Conservation (phyloP, 2,329 filamentous ascomycete species). For the Fusarium nelsonii region DNA sequence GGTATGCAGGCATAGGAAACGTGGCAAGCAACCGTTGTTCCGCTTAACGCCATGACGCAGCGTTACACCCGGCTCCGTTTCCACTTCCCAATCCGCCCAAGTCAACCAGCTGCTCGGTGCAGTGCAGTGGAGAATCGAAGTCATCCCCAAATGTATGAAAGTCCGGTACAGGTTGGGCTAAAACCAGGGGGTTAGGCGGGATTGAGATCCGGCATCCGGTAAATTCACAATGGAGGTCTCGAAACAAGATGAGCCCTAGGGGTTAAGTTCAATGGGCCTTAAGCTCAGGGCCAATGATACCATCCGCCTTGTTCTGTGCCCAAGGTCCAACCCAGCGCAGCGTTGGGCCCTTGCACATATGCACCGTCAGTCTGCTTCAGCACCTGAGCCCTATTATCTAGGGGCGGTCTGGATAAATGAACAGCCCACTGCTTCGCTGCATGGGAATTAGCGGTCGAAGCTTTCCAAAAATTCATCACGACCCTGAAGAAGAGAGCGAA, state of each 20-base stretch:
- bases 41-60: slow-evolving; percentile 38
- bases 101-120: slow-evolving; percentile 47
- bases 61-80: slow-evolving; percentile 31
- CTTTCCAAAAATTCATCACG: not conserved
- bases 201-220: slow-evolving; percentile 44
- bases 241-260: slow-evolving; percentile 8
- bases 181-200: slow-evolving; percentile 29
- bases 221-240: slow-evolving; percentile 17
- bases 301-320: slow-evolving; percentile 36
- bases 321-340: not conserved
- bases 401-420: not conserved
- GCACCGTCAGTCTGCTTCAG: not conserved
- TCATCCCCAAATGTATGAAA: not conserved
- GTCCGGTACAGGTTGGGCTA: not conserved
- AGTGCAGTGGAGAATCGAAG: slow-evolving; percentile 32
- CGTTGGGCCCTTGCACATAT: slow-evolving; percentile 6
- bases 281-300: slow-evolving; percentile 28
- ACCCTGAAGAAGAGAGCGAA: not conserved
- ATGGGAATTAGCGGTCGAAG: slow-evolving; percentile 14
- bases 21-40: slow-evolving; percentile 30
- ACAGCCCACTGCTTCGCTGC: not conserved
- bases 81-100: slow-evolving; percentile 42
- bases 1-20: slow-evolving; percentile 27
- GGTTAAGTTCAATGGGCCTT: not conserved
- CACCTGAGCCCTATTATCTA: not conserved